Base-by-base conservation (phyloP, 1,284 basidiomycete genomes). In the Coniferiporia weirii region DNA sequence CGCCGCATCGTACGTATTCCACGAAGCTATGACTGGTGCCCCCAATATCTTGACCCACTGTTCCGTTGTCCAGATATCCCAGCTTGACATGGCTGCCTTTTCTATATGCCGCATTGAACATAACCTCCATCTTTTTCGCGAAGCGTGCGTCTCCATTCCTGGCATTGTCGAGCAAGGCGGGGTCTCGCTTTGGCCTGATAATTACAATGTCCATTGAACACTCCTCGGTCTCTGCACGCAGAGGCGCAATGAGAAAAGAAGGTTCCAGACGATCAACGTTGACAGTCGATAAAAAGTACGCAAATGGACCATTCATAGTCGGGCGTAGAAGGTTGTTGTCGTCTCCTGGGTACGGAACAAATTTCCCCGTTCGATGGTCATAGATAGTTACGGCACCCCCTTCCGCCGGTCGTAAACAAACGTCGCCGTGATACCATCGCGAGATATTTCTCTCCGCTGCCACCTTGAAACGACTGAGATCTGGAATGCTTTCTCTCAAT, bases 251-350 rank as follows among this genome's bases (percentile, higher is more conserved):
- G 57, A 86, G 76, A 68, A 97, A 96, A 1, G 75, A 70, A 1
- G 89, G 83, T 71, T 98, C 95, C 58, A 98, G 77, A 13, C 95
- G 79, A 70, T 93, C 87, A 34, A 91, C 89, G 59, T 92, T 89
- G 54, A 91, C 78, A 0, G 89, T 88, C 5, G 87, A 85, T 19
- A 96, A 71, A 68, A 94, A 91, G 71, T 98, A 98, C 17, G 81
- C 75, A 68, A 96, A 97, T 0, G 93, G 93, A 0, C 93, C 95
- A 0, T 79, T 66, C n/a, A 89, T 62, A 47, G 79, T 76, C 27
- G 81, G 70, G 17, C 44, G 60, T 17, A 49, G 45, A 9, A 43
- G 40, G 54, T 61, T 62, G 13, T 47, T 46, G 27, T 66, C 60
- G 15, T 71, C 69, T 13, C 73, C 70, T 1, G 70, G 66, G 64